Base-by-base conservation (phyloP, 257 asterid genomes). In the Eucommia ulmoides region DNA sequence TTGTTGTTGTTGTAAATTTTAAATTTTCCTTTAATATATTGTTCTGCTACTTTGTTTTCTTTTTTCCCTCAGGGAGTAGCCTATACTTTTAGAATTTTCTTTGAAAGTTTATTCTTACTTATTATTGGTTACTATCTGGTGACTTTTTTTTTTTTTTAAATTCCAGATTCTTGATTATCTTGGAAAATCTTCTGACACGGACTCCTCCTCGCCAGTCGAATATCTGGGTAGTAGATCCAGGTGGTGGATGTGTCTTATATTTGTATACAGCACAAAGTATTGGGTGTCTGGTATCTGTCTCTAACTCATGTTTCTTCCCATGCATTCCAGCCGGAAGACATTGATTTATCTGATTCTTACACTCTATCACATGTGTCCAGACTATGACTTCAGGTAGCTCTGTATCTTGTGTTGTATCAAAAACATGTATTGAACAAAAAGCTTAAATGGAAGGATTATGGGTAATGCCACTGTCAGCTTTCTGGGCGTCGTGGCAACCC, bases 381-480 rank as follows among this genome's bases (percentile, higher is more conserved):
- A 89, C 65, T 80, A 80, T 23, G 93, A 79, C 73, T 89, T 89
- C 98, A 89, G 98, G 98, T 89, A 89, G 59, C 79, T 56, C 70
- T 78, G 83, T 68, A 68, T 62, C 56, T 67, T 67, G 49, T 50
- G 59, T 57, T 70, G 25, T 62, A 50, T 19, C 48, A 20, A 33
- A 8, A 50, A 18, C 47, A 61, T n/a, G 41, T 33, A 20, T 35
- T 49, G 23, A 26, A 56, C 49, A 47, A 33, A 50, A 50, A 53
- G 55, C 49, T 59, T 55, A 60, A 52, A 64, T n/a, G n/a, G 83
- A 77, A 65, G 94, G 97, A 58, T 91, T 86, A 86, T 86, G 99
- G 97, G 95, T 78, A 86, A 69, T 91, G 99, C 71, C 88, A 74
- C 64, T 70, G 83, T 91, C 99, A 91, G 99, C 97, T 91, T 86